These are phyloP conservation scores for Sergeia podlipaevii DNA, from an alignment of 208 protist genomes.

Conservation along the genomic window DNA sequence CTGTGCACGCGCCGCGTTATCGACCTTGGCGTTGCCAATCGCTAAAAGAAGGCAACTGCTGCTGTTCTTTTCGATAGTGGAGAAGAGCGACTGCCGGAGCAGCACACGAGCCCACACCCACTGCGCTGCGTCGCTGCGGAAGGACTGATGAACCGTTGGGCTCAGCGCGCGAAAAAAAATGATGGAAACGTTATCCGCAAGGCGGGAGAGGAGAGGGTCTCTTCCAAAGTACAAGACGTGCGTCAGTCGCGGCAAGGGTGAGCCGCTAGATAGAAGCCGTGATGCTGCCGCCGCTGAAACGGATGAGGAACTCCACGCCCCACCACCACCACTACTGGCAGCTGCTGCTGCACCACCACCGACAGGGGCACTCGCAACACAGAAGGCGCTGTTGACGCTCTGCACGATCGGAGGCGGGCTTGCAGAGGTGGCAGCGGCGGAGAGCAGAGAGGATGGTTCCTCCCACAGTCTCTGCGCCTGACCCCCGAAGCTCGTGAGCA, in stretches of 20 bases:
- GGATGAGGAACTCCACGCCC: background rate
- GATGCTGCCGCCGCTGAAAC: slow-evolving; percentile 2
- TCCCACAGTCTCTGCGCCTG: slow-evolving; percentile 17
- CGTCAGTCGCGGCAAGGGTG: slow-evolving; percentile 19
- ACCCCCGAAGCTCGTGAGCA: slow-evolving; percentile 20
- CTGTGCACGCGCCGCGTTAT: slow-evolving; percentile 38
- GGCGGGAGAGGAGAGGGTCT: slow-evolving; percentile 14
- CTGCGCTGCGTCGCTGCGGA: slow-evolving; percentile 35
- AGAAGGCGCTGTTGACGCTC: background rate
- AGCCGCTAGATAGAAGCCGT: slow-evolving; percentile 17
- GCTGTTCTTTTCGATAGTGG: background rate
- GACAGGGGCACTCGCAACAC: too few relatives aligned
- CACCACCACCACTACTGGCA: too few relatives aligned
- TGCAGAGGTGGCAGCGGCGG: background rate
- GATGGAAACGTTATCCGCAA: slow-evolving; percentile 22
- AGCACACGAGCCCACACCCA: slow-evolving; percentile 43
- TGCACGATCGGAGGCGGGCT: background rate
- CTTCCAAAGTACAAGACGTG: slow-evolving; percentile 19
- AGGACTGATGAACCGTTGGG: slow-evolving; percentile 10
- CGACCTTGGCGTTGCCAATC: slow-evolving; percentile 29
- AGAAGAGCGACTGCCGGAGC: slow-evolving; percentile 28
- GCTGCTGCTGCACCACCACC: too few relatives aligned
- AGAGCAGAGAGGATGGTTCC: slow-evolving; percentile 1
- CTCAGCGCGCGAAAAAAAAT: slow-evolving; percentile 39
- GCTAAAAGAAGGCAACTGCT: slow-evolving; percentile 9